Evolutionary conservation across 257 asterid species (phyloP), one percentile per base, ranked within the genome.

Genomic region (Rubia yunnanensis): DNA sequence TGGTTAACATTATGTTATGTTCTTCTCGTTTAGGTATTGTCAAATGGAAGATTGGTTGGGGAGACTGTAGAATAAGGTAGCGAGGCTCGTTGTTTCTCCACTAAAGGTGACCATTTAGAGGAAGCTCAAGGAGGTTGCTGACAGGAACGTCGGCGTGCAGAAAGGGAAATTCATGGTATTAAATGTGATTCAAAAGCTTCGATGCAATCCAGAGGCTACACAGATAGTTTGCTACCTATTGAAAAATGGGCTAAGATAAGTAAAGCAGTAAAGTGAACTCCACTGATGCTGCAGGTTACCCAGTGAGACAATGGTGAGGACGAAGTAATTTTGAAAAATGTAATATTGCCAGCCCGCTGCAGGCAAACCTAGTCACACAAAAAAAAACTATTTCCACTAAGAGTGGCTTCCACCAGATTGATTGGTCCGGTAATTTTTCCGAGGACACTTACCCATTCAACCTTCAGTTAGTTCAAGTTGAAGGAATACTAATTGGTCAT

Each of bases 211-310:
- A 84, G 76, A 73, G 97, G 96, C 10, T 94, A 91, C 62, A 58
- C 74, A 34, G 97, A 91, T 80, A 88, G 97, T 81, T 81, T 91
- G 82, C 89, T 91, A n/a, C 96, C 96, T n/a, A 72, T 86, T 64
- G 94, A 91, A 74, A 59, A 72, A 52, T 88, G 96, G 95, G 94
- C 85, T 61, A 80, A 82, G 73, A 88, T 91, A 53, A 75, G 91
- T 38, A 71, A 82, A 48, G 89, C 63, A 36, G 79, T 91, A 66
- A 83, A 88, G 97, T 89, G n/a, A n/a, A n/a, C n/a, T n/a, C n/a
- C n/a, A n/a, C n/a, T n/a, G n/a, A n/a, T n/a, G n/a, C n/a, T n/a
- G n/a, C n/a, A n/a, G n/a, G n/a, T n/a, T n/a, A n/a, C n/a, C n/a
- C n/a, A n/a, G n/a, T n/a, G n/a, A n/a, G n/a, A n/a, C n/a, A n/a